These are phyloP conservation scores for Blastobotrys buckinghamii DNA, from an alignment of 1,139 yeast species.

Conservation along the genomic window DNA sequence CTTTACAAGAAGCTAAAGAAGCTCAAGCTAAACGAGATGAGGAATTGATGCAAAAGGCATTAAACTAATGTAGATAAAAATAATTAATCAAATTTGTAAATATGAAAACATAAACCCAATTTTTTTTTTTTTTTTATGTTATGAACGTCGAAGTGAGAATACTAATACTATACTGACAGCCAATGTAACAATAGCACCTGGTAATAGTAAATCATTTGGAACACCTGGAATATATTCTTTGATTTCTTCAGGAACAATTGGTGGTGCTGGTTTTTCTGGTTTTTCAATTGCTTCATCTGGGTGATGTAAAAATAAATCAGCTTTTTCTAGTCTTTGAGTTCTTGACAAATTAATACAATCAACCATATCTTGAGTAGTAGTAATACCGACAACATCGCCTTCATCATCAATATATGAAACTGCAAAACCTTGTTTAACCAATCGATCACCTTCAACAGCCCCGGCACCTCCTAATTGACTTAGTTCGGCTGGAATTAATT, in stretches of 20 bases:
- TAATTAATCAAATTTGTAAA: not conserved
- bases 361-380: constrained; percentile 63
- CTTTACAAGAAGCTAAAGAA: constrained; percentile 39
- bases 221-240: constrained; percentile 47
- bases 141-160: constrained; percentile 39
- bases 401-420: constrained; percentile 82
- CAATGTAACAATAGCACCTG: constrained; percentile 57
- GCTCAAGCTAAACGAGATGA: constrained; percentile 37
- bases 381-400: constrained; percentile 72
- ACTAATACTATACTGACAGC: constrained; percentile 57
- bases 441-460: constrained; percentile 25
- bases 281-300: constrained; percentile 45
- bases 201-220: constrained; percentile 53
- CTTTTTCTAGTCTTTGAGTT: constrained; percentile 49
- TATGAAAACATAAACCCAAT: not conserved
- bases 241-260: constrained; percentile 12
- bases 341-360: constrained; percentile 63
- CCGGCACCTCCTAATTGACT: constrained; percentile 39
- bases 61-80: constrained; percentile 11
- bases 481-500: constrained; percentile 41
- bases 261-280: constrained; percentile 11
- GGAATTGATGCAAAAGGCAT: constrained; percentile 34
- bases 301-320: constrained; percentile 68
- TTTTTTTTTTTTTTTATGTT: too few relatives aligned
- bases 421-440: constrained; percentile 44